phyloP scores from a whole-genome alignment of 116 monocot species.

The Dioscorea cayenensis region DNA sequence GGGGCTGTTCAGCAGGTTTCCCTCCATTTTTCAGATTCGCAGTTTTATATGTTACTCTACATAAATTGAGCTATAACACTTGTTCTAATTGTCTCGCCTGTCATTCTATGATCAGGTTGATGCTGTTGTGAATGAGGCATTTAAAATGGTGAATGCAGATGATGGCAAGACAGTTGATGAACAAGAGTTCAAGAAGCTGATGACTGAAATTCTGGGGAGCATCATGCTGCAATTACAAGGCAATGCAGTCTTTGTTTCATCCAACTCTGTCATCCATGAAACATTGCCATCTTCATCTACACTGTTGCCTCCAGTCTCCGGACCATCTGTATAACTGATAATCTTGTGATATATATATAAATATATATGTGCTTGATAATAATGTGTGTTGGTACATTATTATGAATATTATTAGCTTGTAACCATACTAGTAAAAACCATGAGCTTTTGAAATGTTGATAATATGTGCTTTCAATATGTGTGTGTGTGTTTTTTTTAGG shows the following conservation, averaged over 20 bases:
- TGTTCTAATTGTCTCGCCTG: not conserved
- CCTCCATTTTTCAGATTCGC: not conserved
- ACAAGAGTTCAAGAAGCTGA: slow-evolving; percentile 8
- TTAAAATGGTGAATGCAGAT: not conserved
- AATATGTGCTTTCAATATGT: too few relatives aligned
- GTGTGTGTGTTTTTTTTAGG: too few relatives aligned
- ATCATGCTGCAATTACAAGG: slow-evolving; percentile 8
- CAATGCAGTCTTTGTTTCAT: slow-evolving; percentile 10
- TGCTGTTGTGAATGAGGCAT: slow-evolving; percentile 29
- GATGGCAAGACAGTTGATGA: not conserved
- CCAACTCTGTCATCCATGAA: slow-evolving; percentile 15
- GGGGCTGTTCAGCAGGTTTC: slow-evolving; percentile 62
- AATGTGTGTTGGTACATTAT: too few relatives aligned
- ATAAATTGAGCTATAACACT: not conserved
- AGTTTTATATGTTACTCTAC: not conserved
- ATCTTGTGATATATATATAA: not conserved
- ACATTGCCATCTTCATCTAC: slow-evolving; percentile 4
- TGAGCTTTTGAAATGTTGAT: too few relatives aligned
- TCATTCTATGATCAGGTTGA: slow-evolving; percentile 34
- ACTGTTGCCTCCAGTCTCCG: not conserved
- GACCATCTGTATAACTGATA: not conserved
- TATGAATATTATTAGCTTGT: too few relatives aligned
- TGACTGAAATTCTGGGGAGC: slow-evolving; percentile 7
- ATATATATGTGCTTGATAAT: not conserved
- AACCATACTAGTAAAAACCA: too few relatives aligned